Base-by-base conservation (phyloP, 768 basidiomycete genomes). In the Lentinula sp. region DNA sequence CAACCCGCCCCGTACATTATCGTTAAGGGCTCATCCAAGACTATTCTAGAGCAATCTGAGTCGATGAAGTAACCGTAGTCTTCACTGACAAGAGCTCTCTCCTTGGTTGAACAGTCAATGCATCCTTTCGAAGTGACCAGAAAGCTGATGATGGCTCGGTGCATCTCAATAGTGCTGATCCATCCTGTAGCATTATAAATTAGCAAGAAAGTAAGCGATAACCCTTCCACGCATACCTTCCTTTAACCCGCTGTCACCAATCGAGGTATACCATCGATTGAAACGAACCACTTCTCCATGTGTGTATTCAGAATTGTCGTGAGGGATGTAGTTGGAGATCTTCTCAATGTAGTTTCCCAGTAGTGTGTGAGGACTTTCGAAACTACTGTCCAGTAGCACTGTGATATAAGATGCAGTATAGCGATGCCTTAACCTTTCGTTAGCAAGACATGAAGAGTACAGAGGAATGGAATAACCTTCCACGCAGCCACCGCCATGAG, bases 401-500 rank as follows among this genome's bases (percentile, higher is more conserved):
- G 45, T 16, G 6, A 58, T 28, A 20, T 35, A 58, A 3, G 43
- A 35, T 9, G 57, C 57, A 9, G 55, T 43, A 43, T 42, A 42
- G 23, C 55, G 55, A 43, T 56, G 39, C 15, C 55, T 56, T 28
- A 28, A 28, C 28, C 13, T 9, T 39, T 8, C 9, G 9, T 9
- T 39, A 39, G 7, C 7, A 13, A 8, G 37, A 39, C 37, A 28
- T 28, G 28, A 28, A 3, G 28, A 28, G 28, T 28, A 28, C 28
- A 28, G 28, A 9, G 37, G 7, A 39, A 9, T 13, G 7, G 10
- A 56, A 39, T 23, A 16, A 63, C 64, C 64, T 55, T 33, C 64
- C 64, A 18, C 64, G 51, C 4, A 65, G 32, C 64, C 64, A 65
- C 2, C 45, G 20, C 64, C 64, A 65, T 16, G 57, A 62, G 12